Conservation (phyloP, 441 rosid species). For the Brassica hybrid region DNA sequence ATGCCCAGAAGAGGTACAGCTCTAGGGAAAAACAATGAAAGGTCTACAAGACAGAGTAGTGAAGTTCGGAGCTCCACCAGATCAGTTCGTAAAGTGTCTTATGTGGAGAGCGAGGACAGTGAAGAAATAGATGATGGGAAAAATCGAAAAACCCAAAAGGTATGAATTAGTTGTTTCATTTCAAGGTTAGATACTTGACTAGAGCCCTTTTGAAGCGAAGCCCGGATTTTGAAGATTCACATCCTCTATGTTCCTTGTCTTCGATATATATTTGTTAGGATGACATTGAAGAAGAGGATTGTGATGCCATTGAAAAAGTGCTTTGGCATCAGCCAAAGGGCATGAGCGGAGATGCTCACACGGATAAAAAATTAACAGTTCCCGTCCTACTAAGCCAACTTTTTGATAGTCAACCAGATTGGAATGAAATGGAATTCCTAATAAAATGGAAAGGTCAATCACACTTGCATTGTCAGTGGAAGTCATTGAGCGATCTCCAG, state of each 20-base stretch:
- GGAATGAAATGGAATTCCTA: slow-evolving; percentile 91
- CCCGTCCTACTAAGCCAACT: slow-evolving; percentile 79
- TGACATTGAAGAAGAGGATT: slow-evolving; percentile 95
- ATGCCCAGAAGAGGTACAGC: slow-evolving; percentile 67
- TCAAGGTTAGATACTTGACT: slow-evolving; percentile 23
- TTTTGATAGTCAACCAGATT: slow-evolving; percentile 84
- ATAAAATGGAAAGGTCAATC: slow-evolving; percentile 99
- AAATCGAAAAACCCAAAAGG: slow-evolving; percentile 79
- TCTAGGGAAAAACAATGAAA: slow-evolving; percentile 68
- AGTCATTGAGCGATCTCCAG: slow-evolving; percentile 81
- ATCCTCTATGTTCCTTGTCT: slow-evolving; percentile 20
- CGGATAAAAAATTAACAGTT: slow-evolving; percentile 64
- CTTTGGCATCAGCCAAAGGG: slow-evolving; percentile 98
- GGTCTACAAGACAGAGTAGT: slow-evolving; percentile 60
- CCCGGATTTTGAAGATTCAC: slow-evolving; percentile 7
- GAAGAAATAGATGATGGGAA: slow-evolving; percentile 90
- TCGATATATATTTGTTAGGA: slow-evolving; percentile 58
- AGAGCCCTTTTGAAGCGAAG: slow-evolving; percentile 14
- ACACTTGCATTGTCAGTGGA: slow-evolving; percentile 99
- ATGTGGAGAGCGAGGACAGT: slow-evolving; percentile 99
- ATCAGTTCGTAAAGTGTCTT: slow-evolving; percentile 94
- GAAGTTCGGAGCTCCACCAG: slow-evolving; percentile 94
- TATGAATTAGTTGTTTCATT: slow-evolving; percentile 39
- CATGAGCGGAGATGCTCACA: slow-evolving; percentile 73
- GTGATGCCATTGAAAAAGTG: slow-evolving; percentile 92